A percentile compares a stretch with the other conserved stretches of the same genome.
Evolutionary conservation across 169 alveolate species (phyloP).

Genomic region (Perkinsus marinus): DNA sequence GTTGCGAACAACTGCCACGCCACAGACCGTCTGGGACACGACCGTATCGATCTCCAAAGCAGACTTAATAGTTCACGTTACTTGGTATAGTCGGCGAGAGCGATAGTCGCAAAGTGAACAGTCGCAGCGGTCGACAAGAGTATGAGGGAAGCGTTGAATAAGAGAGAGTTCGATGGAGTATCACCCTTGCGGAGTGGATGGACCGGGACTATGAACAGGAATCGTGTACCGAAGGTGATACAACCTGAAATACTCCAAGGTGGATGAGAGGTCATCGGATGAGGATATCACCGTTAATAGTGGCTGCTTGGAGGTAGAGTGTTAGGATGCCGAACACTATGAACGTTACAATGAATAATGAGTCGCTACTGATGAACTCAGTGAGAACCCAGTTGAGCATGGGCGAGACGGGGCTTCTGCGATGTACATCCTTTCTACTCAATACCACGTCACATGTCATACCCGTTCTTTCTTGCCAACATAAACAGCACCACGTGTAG

Average conservation of each 20-base stretch:
- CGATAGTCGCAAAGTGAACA: neutral
- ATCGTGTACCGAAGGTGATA: neutral
- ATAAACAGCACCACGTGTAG: neutral
- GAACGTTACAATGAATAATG: neutral
- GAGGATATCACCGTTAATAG: neutral
- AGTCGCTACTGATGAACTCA: neutral
- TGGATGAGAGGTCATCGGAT: neutral
- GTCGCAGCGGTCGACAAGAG: neutral
- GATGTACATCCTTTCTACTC: neutral
- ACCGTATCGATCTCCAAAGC: neutral
- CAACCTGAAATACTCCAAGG: neutral
- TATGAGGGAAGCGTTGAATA: neutral
- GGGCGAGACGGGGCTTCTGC: neutral
- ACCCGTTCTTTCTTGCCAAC: neutral
- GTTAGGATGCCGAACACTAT: neutral
- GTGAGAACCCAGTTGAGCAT: neutral
- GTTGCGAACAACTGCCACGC: neutral
- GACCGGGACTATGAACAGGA: neutral
- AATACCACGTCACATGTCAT: neutral
- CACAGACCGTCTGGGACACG: neutral
- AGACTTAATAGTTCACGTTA: neutral
- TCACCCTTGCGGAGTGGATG: neutral
- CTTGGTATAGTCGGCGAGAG: neutral
- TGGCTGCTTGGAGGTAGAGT: neutral
- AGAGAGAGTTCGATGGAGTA: neutral